Evolutionary conservation across 768 basidiomycete species (phyloP), one percentile per base, ranked within the genome.

Genomic region (Tephrocybe rancida): DNA sequence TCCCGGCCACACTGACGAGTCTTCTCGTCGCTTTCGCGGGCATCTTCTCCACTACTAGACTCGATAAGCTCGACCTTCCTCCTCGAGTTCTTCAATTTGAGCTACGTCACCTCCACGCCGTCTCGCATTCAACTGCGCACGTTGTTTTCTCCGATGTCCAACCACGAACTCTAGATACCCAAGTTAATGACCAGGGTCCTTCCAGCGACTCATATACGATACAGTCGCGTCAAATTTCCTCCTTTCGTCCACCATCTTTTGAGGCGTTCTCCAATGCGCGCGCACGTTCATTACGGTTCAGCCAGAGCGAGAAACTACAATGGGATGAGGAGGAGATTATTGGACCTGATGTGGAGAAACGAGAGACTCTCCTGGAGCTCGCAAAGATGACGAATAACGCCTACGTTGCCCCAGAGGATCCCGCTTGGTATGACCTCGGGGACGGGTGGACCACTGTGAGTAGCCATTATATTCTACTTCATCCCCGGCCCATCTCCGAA

Each of bases 341-440:
- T 2, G 89, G 75, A 0, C 96, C 96, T 2, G 86, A 98, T 68
- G 80, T 91, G 19, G 83, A 86, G 61, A 83, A 81, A 46, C 77
- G 92, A 38, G 83, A 87, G 56, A 89, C 91, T 2, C 72, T 98
- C 26, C 75, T 90, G 29, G 74, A 84, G 54, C 79, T 99, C 43
- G 96, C 95, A 9, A 97, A 93, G 82, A 98, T 99, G 92, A 84
- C 92, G 35, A 91, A 87, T 63, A 93, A 98, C 65, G 93, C 96
- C 44, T 98, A 98, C 73, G 70, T 88, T 14, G 64, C 75, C 10
- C 83, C 83, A 0, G 76, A 78, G 7, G 84, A 88, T 50, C 54
- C 69, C 5, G 80, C 67, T 1, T 98, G 96, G 96, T 96, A 92
- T 67, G 84, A 89, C 43, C 62, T 95, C 41, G 78, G 75, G 1